Evolutionary conservation across 2,329 filamentous ascomycete species (phyloP).

Genomic region (Aspergillus aculeatinus): DNA sequence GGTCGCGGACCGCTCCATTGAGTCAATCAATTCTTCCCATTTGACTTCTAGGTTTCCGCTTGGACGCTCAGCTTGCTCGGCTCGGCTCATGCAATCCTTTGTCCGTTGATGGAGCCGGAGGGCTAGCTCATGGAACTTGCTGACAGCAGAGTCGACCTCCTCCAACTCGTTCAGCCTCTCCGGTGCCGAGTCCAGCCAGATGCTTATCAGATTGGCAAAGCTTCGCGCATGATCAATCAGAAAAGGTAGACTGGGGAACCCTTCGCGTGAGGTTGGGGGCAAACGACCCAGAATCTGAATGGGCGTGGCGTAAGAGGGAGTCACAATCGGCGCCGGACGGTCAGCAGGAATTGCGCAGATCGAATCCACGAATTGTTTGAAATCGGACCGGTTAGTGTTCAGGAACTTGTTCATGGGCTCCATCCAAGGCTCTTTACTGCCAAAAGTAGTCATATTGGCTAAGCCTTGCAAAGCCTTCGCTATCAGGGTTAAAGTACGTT

Average conservation of each 20-base stretch:
- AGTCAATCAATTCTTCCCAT: constrained; percentile 51
- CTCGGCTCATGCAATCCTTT: constrained; percentile 46
- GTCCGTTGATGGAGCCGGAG: constrained; percentile 44
- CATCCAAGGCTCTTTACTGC: constrained; percentile 98
- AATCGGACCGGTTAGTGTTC: constrained; percentile 68
- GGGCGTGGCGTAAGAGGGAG: constrained; percentile 87
- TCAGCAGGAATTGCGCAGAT: constrained; percentile 81
- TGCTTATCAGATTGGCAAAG: constrained; percentile 75
- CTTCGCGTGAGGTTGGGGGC: constrained; percentile 77
- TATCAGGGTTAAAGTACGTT: constrained; percentile 85
- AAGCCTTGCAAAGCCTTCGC: constrained; percentile 89
- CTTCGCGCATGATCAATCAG: constrained; percentile 85
- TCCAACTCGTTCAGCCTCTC: constrained; percentile 40
- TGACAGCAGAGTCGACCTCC: constrained; percentile 39
- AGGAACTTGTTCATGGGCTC: constrained; percentile 95
- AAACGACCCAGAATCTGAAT: constrained; percentile 84
- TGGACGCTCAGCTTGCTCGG: constrained; percentile 51
- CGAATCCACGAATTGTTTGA: constrained; percentile 83
- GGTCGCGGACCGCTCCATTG: constrained; percentile 46
- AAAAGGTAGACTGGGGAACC: constrained; percentile 89
- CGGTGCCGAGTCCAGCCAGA: constrained; percentile 46
- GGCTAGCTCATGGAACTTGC: constrained; percentile 47
- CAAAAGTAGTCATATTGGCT: constrained; percentile 86
- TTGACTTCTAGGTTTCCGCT: constrained; percentile 48
- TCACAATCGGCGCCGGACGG: constrained; percentile 62